Evolutionary conservation across 169 alveolate genomes (phyloP), one percentile per base, ranked within the genome.

Genomic region (Eimeria falciformis): DNA sequence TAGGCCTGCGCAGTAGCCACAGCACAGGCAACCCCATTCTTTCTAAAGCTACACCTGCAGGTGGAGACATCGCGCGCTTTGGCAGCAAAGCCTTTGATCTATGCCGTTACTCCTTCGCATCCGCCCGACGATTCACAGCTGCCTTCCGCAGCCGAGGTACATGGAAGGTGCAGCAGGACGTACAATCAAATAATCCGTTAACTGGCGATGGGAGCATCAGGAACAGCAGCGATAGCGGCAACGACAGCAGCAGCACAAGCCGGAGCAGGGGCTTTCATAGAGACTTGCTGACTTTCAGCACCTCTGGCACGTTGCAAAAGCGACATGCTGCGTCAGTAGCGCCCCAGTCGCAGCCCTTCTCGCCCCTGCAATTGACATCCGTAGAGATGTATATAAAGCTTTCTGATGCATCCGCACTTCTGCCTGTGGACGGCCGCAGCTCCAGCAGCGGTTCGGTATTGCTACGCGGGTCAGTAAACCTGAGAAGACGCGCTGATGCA

Each of bases 51-150:
- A 11, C 18, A 18, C 65, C 50, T 0, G 55, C 43, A 33, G 89
- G 37, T 27, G 40, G n/a, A 2, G 75, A 81, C 23, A 33, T 56
- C 65, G 55, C 75, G 6, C 40, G 47, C 2, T 53, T 81, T 55
- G 89, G 89, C 25, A 81, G 77, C 56, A 55, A 46, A 55, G 89
- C 73, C 25, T 43, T 81, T 55, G 43, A 71, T 50, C 77, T 81
- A 14, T 55, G 89, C 73, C 53, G 53, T 12, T 81, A 71, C 17
- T 81, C 89, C 75, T 81, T 81, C 40, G 89, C 27, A 53, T 55
- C 89, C 6, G 89, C 73, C 56, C 50, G 55, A 23, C 89, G 55
- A 9, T 55, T 81, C 55, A 53, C 89, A 25, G 50, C 89, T n/a
- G 89, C 43, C 56, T 40, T 53, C 33, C n/a, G 89, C 40, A 33